Conservation (phyloP, 176 grass and related monocot genomes). For the Saccharum spontaneum region DNA sequence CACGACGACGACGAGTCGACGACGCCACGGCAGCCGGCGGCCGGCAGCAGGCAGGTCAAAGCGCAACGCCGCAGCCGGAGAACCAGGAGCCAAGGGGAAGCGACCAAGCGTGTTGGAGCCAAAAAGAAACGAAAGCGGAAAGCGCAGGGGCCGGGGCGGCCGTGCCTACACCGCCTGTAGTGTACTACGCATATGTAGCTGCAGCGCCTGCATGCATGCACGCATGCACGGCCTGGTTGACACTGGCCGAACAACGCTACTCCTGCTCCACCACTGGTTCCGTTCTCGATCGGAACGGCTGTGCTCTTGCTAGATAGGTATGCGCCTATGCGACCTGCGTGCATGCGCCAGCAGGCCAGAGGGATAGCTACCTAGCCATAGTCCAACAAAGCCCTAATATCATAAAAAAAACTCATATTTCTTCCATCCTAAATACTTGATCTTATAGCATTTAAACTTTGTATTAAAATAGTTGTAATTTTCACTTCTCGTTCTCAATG, state of each 20-base stretch:
- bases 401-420: too few species aligned
- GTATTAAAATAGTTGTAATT: too few species aligned
- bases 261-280: background rate
- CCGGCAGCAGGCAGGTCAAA: background rate
- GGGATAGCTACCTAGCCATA: too few species aligned
- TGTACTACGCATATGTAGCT: background rate
- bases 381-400: too few species aligned
- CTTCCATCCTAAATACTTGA: too few species aligned
- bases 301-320: too few species aligned
- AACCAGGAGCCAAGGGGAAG: background rate
- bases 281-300: background rate
- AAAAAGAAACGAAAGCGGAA: background rate
- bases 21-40: too few species aligned
- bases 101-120: constrained; percentile 20
- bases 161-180: background rate
- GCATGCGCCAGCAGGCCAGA: too few species aligned
- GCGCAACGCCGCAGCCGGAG: background rate
- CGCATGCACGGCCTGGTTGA: background rate
- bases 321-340: too few species aligned
- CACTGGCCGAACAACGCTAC: background rate
- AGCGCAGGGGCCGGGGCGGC: background rate
- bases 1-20: background rate
- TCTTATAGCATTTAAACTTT: too few species aligned
- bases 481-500: too few species aligned
- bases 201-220: background rate